Evolutionary conservation across 495 filamentous ascomycete species (phyloP).

Genomic region (Lineolata rhizophorae): DNA sequence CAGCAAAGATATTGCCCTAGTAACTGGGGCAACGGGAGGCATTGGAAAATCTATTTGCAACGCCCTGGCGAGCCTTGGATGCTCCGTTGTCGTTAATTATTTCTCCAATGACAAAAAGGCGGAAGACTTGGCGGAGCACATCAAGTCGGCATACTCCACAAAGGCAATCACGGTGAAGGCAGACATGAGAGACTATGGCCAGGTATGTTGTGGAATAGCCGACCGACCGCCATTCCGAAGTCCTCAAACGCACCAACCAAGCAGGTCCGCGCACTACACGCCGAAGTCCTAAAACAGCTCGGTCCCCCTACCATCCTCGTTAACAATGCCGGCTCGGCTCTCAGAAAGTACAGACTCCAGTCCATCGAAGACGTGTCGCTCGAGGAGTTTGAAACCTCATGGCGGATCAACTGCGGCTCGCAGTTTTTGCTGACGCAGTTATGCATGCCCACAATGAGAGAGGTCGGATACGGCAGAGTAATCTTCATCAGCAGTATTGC

Average conservation of each 20-base stretch:
- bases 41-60: conserved; percentile 4
- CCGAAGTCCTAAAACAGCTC: conserved; percentile 7
- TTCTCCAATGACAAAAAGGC: conserved; percentile 6
- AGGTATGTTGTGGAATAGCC: conserved; percentile 8
- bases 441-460: conserved; percentile 15
- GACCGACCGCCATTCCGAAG: too few species aligned
- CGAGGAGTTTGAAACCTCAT: conserved; percentile 13
- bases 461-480: conserved; percentile 12
- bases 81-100: conserved; percentile 17
- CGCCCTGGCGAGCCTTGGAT: conserved; percentile 10
- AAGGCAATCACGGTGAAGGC: conserved; percentile 14
- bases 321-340: conserved; percentile 17
- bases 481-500: conserved; percentile 14
- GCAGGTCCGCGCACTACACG: conserved; percentile 13
- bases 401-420: conserved; percentile 14
- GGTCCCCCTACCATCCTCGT: conserved; percentile 16
- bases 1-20: conserved; percentile 3
- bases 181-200: conserved; percentile 14
- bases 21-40: conserved; percentile 6
- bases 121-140: conserved; percentile 6
- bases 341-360: conserved; percentile 8
- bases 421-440: conserved; percentile 16
- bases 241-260: too few species aligned
- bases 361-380: conserved; percentile 15
- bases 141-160: conserved; percentile 3